phyloP scores from a whole-genome alignment of 2,329 filamentous ascomycete species.

The Aspergillus piperis region DNA sequence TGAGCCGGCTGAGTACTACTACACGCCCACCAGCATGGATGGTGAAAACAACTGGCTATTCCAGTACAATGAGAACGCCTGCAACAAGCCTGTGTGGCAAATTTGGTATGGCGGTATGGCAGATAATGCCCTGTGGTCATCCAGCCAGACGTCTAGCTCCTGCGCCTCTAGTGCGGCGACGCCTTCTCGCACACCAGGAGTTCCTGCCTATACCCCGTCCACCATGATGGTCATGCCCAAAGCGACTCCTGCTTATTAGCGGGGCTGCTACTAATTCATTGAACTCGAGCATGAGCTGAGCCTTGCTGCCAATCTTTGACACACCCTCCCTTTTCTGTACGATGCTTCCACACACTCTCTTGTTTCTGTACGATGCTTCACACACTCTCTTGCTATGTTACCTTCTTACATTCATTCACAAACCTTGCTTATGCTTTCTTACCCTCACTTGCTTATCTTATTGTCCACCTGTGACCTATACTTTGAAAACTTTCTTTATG shows the following conservation, averaged over 20 bases:
- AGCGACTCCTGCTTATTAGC: neutral
- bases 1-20: neutral
- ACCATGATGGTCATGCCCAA: neutral
- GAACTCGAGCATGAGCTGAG: neutral
- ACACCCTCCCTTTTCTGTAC: too few species aligned
- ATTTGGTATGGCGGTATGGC: neutral
- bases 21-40: neutral
- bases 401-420: neutral
- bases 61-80: neutral
- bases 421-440: too few species aligned
- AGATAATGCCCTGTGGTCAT: neutral
- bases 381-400: neutral
- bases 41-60: neutral
- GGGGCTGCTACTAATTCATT: neutral
- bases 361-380: neutral
- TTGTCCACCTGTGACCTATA: too few species aligned
- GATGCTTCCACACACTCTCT: neutral
- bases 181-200: neutral
- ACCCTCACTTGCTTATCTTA: too few species aligned
- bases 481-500: too few species aligned
- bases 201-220: neutral
- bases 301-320: neutral
- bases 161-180: neutral
- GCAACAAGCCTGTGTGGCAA: neutral
- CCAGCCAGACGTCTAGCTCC: neutral